Conservation (phyloP, 75 land plant genomes). For the Sequoiadendron giganteum region DNA sequence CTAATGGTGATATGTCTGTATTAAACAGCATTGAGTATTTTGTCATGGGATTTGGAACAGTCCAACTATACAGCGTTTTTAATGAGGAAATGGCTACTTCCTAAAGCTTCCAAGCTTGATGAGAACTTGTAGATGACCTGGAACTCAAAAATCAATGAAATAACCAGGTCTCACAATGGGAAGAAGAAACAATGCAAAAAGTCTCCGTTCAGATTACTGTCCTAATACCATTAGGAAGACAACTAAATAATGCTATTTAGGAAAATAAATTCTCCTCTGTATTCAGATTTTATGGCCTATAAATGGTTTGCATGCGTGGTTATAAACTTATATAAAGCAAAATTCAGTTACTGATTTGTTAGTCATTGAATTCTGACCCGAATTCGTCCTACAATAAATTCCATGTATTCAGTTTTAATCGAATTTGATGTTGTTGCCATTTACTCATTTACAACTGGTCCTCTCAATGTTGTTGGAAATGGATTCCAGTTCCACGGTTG, state of each 20-base stretch:
- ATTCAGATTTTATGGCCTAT: background rate
- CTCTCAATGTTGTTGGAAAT: background rate
- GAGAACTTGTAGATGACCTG: background rate
- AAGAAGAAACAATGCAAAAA: background rate
- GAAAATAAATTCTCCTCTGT: too few relatives aligned
- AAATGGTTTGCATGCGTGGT: background rate
- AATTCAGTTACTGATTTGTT: background rate
- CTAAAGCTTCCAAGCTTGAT: background rate
- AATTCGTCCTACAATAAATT: background rate
- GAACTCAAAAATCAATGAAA: too few relatives aligned
- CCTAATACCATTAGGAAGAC: background rate
- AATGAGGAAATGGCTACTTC: background rate
- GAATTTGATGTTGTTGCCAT: background rate
- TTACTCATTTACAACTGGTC: background rate
- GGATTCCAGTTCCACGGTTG: background rate
- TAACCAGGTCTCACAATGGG: background rate
- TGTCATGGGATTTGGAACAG: too few relatives aligned
- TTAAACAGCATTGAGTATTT: too few relatives aligned
- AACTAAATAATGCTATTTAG: too few relatives aligned
- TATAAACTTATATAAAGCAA: too few relatives aligned
- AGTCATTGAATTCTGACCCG: background rate
- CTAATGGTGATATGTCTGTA: too few relatives aligned
- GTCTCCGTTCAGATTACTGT: background rate
- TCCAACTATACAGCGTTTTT: background rate
- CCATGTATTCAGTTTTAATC: background rate